Percentiles rank a stretch among this genome's conserved stretches.
phyloP scores from a whole-genome alignment of 2,329 filamentous ascomycete genomes.

The Fusarium sp. region DNA sequence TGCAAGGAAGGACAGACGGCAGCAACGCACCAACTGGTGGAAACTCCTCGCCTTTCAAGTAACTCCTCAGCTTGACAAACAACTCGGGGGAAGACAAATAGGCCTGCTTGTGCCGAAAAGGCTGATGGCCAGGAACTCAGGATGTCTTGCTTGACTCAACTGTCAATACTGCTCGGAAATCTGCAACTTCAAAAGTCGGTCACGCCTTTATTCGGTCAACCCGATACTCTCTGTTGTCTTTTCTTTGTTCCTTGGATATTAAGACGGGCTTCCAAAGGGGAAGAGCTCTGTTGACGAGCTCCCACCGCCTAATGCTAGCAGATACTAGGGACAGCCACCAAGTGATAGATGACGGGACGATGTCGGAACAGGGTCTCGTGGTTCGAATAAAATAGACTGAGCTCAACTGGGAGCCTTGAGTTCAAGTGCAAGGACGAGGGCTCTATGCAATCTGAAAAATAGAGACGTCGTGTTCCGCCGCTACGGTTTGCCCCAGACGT shows the following conservation, averaged over 20 bases:
- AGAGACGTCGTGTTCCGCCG: slow-evolving; percentile 41
- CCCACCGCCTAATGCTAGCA: slow-evolving; percentile 44
- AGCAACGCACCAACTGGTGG: slow-evolving; percentile 39
- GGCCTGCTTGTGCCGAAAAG: slow-evolving; percentile 35
- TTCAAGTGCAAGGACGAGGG: slow-evolving; percentile 32
- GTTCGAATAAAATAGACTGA: slow-evolving; percentile 15
- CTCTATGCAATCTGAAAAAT: slow-evolving; percentile 35
- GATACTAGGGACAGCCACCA: slow-evolving; percentile 45
- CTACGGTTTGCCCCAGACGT: slow-evolving; percentile 37
- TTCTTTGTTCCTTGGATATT: slow-evolving; percentile 43
- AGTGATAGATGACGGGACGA: slow-evolving; percentile 47
- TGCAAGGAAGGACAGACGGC: slow-evolving; percentile 45
- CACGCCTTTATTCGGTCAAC: slow-evolving; percentile 34
- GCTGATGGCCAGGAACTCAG: slow-evolving; percentile 39
- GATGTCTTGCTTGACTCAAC: slow-evolving; percentile 32
- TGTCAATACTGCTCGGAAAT: slow-evolving; percentile 26
- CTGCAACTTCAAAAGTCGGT: slow-evolving; percentile 44
- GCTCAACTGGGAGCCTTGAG: slow-evolving; percentile 31
- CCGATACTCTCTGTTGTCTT: slow-evolving; percentile 25
- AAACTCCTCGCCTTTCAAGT: slow-evolving; percentile 42
- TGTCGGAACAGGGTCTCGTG: slow-evolving; percentile 17
- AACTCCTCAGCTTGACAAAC: slow-evolving; percentile 48
- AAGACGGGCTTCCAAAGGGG: slow-evolving; percentile 32
- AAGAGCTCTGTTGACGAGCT: slow-evolving; percentile 38
- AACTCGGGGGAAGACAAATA: slow-evolving; percentile 37